A percentile compares a stretch with the other conserved stretches of the same genome.
Evolutionary conservation across 495 filamentous ascomycete species (phyloP).

Genomic region (Hypoxylon subgilvum): DNA sequence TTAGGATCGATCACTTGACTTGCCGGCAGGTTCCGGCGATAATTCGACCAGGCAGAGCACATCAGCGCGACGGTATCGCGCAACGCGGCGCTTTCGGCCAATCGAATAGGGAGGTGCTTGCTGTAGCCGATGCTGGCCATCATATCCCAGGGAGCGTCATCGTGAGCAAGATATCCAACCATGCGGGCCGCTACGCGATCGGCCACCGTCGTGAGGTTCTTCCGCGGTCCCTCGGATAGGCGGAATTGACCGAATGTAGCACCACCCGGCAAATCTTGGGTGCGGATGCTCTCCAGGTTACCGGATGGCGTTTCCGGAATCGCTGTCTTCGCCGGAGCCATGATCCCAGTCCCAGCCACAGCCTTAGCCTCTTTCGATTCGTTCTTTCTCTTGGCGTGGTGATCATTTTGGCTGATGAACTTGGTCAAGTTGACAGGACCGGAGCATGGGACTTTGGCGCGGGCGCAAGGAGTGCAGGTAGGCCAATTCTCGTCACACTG

Average conservation of each 20-base stretch:
- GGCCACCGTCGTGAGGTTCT: constrained; percentile 16
- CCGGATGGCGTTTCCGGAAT: neutral
- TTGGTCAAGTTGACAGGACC: constrained; percentile 21
- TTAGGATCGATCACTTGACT: constrained; percentile 10
- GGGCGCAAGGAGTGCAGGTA: constrained; percentile 24
- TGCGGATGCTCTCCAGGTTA: constrained; percentile 15
- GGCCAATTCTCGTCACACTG: constrained; percentile 36
- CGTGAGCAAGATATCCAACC: constrained; percentile 13
- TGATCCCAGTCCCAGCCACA: neutral
- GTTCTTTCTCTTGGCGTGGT: neutral
- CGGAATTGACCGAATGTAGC: constrained; percentile 25
- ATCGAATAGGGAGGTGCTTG: constrained; percentile 16
- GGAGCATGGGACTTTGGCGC: constrained; percentile 16
- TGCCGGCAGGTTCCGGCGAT: constrained; percentile 2
- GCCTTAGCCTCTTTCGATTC: neutral
- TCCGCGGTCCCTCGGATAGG: constrained; percentile 12
- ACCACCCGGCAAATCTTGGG: constrained; percentile 9
- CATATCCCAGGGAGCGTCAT: constrained; percentile 21
- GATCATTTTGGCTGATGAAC: constrained; percentile 20
- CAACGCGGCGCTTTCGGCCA: constrained; percentile 25
- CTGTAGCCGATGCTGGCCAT: constrained; percentile 7
- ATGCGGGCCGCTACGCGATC: constrained; percentile 27
- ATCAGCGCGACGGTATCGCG: constrained; percentile 24
- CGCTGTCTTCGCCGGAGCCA: neutral
- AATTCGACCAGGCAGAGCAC: constrained; percentile 25